A percentile compares a stretch with the other conserved stretches of the same genome.
Evolutionary conservation across 1,284 basidiomycete genomes (phyloP).

Genomic region (Tremellales sp.): DNA sequence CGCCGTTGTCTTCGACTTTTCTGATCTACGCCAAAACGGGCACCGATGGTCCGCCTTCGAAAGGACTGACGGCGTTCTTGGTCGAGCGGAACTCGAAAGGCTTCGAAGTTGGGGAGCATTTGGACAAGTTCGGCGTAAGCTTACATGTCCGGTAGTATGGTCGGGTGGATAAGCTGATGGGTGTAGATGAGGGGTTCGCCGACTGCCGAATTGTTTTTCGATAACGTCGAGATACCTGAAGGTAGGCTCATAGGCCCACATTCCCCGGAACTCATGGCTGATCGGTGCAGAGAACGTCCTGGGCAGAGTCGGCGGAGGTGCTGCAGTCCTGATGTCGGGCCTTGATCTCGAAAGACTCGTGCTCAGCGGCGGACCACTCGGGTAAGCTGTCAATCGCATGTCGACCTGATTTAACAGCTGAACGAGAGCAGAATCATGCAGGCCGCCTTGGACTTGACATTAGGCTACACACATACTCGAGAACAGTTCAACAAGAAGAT

Average conservation of each 20-base stretch:
- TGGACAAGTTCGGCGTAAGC: conserved; percentile 80
- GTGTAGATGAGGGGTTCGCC: conserved; percentile 81
- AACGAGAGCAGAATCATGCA: conserved; percentile 90
- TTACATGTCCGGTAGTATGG: neutral
- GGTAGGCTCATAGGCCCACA: conserved; percentile 50
- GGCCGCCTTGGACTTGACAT: conserved; percentile 81
- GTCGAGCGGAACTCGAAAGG: conserved; percentile 75
- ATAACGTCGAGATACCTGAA: conserved; percentile 80
- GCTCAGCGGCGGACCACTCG: conserved; percentile 75
- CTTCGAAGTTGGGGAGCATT: conserved; percentile 82
- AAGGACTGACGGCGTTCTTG: conserved; percentile 90
- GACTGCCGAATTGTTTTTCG: conserved; percentile 90
- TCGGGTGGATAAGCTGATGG: neutral
- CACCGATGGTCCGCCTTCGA: conserved; percentile 62
- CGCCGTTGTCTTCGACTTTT: conserved; percentile 79
- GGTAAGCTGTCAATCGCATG: conserved; percentile 33
- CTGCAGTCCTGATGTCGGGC: conserved; percentile 86
- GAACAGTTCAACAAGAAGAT: conserved; percentile 84
- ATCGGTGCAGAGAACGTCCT: conserved; percentile 71
- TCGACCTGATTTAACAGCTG: conserved; percentile 2
- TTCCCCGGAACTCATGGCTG: neutral
- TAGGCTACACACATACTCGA: conserved; percentile 85
- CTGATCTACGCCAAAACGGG: conserved; percentile 91
- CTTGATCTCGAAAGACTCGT: conserved; percentile 89
- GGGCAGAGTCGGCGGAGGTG: conserved; percentile 73